Evolutionary conservation across 768 basidiomycete species (phyloP).

Genomic region (Suillus ampliporus): DNA sequence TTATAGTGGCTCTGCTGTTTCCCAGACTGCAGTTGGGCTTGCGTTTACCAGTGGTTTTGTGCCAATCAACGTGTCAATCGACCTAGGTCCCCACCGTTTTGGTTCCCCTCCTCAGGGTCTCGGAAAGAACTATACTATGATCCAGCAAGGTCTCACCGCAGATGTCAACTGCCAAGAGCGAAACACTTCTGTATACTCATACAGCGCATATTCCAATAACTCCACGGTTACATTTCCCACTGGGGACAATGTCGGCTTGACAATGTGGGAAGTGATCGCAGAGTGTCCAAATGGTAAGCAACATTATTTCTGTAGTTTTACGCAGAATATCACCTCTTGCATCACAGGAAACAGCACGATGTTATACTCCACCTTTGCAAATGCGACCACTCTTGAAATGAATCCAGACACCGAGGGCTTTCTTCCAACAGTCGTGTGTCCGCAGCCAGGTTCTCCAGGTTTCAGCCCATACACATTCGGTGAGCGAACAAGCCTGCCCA

Average conservation of each 20-base stretch:
- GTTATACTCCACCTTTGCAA: slow-evolving; percentile 1
- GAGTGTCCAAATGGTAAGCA: slow-evolving; percentile 4
- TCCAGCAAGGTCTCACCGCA: slow-evolving; percentile 7
- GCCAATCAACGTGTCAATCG: not conserved
- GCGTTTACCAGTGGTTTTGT: slow-evolving; percentile 13
- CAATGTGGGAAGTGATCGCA: slow-evolving; percentile 4
- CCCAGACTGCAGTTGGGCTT: not conserved
- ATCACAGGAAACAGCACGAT: slow-evolving; percentile 7
- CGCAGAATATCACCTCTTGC: not conserved
- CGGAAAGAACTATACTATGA: slow-evolving; percentile 4
- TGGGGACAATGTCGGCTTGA: not conserved
- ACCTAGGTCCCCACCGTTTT: not conserved
- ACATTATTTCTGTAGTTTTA: not conserved
- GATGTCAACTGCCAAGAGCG: not conserved
- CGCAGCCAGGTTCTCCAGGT: not conserved
- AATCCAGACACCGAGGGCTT: slow-evolving; percentile 6
- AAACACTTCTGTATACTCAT: not conserved
- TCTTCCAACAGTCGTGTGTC: slow-evolving; percentile 8
- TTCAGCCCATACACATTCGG: slow-evolving; percentile 3
- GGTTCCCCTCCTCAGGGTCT: not conserved
- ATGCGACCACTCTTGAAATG: slow-evolving; percentile 3
- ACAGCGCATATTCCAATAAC: not conserved
- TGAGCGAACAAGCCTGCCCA: not conserved
- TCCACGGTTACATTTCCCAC: not conserved
- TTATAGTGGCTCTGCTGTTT: not conserved